Evolutionary conservation across 345 rosid species (phyloP).

Genomic region (Fremontodendron californicum): DNA sequence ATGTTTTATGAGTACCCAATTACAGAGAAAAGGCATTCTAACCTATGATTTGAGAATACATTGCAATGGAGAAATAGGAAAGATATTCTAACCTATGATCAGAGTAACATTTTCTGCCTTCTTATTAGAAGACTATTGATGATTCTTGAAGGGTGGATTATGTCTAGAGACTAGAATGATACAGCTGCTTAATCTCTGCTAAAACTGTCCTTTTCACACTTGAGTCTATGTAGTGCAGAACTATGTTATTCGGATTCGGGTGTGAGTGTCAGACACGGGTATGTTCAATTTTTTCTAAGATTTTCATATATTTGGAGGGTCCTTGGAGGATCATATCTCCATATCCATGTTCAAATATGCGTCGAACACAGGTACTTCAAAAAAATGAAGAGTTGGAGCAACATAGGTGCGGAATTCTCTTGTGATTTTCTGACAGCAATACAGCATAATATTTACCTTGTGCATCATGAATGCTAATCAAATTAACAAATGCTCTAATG

Average conservation of each 20-base stretch:
- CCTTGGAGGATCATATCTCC: too few species aligned
- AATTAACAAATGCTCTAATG: not conserved
- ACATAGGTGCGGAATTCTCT: not conserved
- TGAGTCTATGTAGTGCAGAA: not conserved
- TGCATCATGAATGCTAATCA: not conserved
- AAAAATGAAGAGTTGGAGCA: too few species aligned
- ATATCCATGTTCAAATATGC: too few species aligned
- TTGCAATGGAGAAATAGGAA: not conserved
- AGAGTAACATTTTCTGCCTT: not conserved
- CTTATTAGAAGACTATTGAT: not conserved
- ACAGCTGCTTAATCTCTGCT: not conserved
- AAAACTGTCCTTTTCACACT: not conserved
- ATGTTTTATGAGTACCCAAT: not conserved
- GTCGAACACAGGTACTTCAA: too few species aligned
- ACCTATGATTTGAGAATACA: not conserved
- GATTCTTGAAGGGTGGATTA: not conserved
- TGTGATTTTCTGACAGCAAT: not conserved
- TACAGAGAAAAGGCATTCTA: not conserved
- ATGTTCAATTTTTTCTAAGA: too few species aligned
- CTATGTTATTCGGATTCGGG: too few species aligned
- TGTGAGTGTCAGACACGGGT: too few species aligned
- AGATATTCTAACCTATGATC: not conserved
- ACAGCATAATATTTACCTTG: not conserved
- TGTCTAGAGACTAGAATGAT: not conserved
- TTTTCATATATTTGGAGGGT: too few species aligned